A percentile compares a stretch with the other conserved stretches of the same genome.
These are phyloP conservation scores for Phoma sp. DNA, from an alignment of 2,329 filamentous ascomycete species.

Conservation along the genomic window DNA sequence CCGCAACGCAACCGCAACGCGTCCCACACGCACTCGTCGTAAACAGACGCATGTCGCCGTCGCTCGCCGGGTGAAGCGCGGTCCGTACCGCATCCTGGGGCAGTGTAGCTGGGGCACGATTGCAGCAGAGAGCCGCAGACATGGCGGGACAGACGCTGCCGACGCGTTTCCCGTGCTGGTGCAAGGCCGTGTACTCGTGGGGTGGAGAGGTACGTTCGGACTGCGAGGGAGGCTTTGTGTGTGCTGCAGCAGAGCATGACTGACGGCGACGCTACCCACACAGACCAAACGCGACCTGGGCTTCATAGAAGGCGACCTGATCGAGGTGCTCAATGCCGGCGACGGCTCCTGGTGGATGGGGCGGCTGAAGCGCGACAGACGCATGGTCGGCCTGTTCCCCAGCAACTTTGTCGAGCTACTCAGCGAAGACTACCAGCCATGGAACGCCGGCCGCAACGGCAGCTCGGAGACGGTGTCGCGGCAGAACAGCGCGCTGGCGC, in stretches of 20 bases:
- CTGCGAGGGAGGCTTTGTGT: not conserved
- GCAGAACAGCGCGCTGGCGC: conserved; percentile 55
- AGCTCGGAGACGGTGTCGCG: conserved; percentile 55
- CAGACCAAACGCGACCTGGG: conserved; percentile 89
- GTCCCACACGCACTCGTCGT: not conserved
- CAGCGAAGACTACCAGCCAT: conserved; percentile 82
- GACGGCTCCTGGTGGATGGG: conserved; percentile 99
- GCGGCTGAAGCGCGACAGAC: conserved; percentile 83
- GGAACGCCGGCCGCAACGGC: conserved; percentile 59
- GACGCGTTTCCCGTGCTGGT: conserved; percentile 87
- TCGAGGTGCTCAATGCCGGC: conserved; percentile 96
- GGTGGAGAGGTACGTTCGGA: conserved; percentile 70
- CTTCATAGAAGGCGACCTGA: conserved; percentile 96
- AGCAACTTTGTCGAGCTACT: conserved; percentile 97
- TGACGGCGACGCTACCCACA: conserved; percentile 23
- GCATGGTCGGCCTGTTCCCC: conserved; percentile 90
- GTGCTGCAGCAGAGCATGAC: conserved; percentile 20
- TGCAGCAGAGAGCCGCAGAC: conserved; percentile 2
- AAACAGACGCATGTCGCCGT: conserved; percentile 18
- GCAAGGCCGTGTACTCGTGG: conserved; percentile 89
- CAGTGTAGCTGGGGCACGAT: not conserved
- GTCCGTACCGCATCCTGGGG: conserved; percentile 17
- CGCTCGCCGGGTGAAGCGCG: conserved; percentile 17
- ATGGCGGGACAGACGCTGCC: conserved; percentile 66
- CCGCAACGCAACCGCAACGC: not conserved